Evolutionary conservation across 805 yeast species (phyloP).

Genomic region (Candida sithepensis): DNA sequence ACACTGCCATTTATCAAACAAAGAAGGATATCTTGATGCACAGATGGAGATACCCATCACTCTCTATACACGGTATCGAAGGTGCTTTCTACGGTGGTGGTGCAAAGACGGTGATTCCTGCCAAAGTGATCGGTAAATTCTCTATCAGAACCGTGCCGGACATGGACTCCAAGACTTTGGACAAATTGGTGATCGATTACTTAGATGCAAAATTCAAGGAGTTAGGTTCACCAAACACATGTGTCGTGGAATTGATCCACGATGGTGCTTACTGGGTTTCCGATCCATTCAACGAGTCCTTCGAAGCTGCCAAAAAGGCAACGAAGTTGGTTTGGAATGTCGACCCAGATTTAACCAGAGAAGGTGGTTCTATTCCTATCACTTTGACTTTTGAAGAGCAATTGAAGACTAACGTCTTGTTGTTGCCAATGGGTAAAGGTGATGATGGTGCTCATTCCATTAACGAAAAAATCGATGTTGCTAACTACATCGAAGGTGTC

Average conservation of each 20-base stretch:
- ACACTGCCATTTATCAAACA: slow-evolving; percentile 72
- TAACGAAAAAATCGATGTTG: slow-evolving; percentile 86
- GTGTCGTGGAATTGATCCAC: slow-evolving; percentile 74
- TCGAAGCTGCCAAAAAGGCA: slow-evolving; percentile 92
- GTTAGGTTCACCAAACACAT: slow-evolving; percentile 73
- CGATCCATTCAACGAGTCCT: slow-evolving; percentile 88
- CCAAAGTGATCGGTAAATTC: slow-evolving; percentile 90
- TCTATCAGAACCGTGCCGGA: slow-evolving; percentile 97
- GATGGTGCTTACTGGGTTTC: slow-evolving; percentile 97
- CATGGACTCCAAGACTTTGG: slow-evolving; percentile 76
- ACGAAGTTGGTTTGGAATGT: slow-evolving; percentile 93
- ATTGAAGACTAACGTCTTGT: slow-evolving; percentile 77
- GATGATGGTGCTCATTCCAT: slow-evolving; percentile 99
- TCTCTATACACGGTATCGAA: slow-evolving; percentile 94
- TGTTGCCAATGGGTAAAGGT: slow-evolving; percentile 97
- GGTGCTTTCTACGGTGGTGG: slow-evolving; percentile 96
- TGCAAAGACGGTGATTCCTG: slow-evolving; percentile 98
- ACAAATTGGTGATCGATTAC: slow-evolving; percentile 70
- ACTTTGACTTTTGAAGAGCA: slow-evolving; percentile 89
- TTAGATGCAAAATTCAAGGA: slow-evolving; percentile 61
- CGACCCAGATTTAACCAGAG: slow-evolving; percentile 96
- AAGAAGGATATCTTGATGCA: slow-evolving; percentile 90
- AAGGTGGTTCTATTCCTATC: slow-evolving; percentile 98
- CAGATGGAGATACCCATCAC: slow-evolving; percentile 98
- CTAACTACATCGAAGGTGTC: slow-evolving; percentile 89